These are phyloP conservation scores for Euphorbia corollata DNA, from an alignment of 441 rosid genomes.

Conservation along the genomic window DNA sequence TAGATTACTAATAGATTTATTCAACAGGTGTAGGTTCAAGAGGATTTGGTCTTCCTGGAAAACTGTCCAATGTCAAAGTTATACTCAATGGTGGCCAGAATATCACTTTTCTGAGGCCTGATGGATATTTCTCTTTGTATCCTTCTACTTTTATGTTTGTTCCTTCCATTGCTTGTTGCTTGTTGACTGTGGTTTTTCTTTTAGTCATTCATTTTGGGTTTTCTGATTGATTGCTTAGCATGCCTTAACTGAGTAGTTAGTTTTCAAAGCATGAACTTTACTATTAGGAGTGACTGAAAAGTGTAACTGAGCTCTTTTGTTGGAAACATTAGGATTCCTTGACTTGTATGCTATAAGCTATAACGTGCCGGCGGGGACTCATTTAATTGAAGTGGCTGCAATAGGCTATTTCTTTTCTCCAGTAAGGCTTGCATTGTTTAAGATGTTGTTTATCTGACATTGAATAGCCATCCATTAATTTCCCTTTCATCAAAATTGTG, in stretches of 20 bases:
- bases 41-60: slow-evolving; percentile 53
- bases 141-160: slow-evolving; percentile 22
- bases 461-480: slow-evolving; percentile 7
- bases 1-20: slow-evolving; percentile 18
- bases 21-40: slow-evolving; percentile 42
- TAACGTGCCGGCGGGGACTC: slow-evolving; percentile 86
- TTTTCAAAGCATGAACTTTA: background rate
- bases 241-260: background rate
- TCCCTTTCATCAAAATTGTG: slow-evolving; percentile 9
- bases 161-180: slow-evolving; percentile 9
- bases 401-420: slow-evolving; percentile 91
- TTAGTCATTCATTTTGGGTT: background rate
- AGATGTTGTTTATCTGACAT: background rate
- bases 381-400: slow-evolving; percentile 87
- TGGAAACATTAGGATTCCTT: slow-evolving; percentile 34
- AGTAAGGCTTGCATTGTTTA: slow-evolving; percentile 34
- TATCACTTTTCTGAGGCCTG: slow-evolving; percentile 73
- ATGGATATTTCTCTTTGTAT: slow-evolving; percentile 98
- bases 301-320: slow-evolving; percentile 8
- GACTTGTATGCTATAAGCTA: slow-evolving; percentile 47
- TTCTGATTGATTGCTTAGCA: background rate
- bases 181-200: background rate
- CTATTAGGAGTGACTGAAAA: background rate
- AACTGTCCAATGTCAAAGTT: slow-evolving; percentile 66
- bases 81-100: slow-evolving; percentile 77